A percentile compares a stretch with the other conserved stretches of the same genome.
These are phyloP conservation scores for Blastocystis sp. DNA, from an alignment of 352 stramenopile genomes.

Conservation along the genomic window DNA sequence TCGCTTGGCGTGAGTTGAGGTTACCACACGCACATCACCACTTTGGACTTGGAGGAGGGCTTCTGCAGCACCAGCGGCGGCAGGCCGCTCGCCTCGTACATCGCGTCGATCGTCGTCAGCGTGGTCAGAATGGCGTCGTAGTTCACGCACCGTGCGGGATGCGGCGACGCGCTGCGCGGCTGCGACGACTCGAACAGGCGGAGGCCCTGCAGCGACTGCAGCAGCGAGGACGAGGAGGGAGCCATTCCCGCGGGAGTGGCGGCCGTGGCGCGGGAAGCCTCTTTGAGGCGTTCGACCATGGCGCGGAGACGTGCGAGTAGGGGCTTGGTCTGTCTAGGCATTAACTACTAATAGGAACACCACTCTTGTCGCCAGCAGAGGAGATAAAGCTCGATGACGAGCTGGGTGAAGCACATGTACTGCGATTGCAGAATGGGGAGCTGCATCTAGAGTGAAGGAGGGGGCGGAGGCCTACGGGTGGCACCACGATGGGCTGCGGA, in stretches of 20 bases:
- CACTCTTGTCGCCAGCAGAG: slow-evolving; percentile 10
- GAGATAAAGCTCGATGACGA: slow-evolving; percentile 37
- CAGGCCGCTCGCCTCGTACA: background rate
- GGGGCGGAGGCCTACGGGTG: background rate
- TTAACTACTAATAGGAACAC: background rate
- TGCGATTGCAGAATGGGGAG: slow-evolving; percentile 21
- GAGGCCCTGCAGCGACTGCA: background rate
- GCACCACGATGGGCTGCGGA: slow-evolving; percentile 18
- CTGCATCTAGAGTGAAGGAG: slow-evolving; percentile 36
- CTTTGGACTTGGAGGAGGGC: background rate
- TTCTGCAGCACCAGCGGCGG: slow-evolving; percentile 12
- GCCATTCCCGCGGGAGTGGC: background rate
- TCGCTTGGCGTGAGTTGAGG: background rate
- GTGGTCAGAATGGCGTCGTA: slow-evolving; percentile 32
- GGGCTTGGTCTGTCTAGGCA: background rate
- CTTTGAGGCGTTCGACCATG: background rate
- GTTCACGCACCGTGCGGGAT: background rate
- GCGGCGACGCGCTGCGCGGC: background rate
- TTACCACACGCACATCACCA: background rate
- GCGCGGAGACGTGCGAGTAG: background rate
- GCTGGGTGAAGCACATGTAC: slow-evolving; percentile 54
- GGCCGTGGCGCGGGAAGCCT: background rate
- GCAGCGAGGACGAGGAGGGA: background rate
- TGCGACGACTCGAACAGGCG: background rate
- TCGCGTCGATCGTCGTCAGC: slow-evolving; percentile 20